phyloP scores from a whole-genome alignment of 2,329 filamentous ascomycete genomes.

The Lachnellula hyalina region DNA sequence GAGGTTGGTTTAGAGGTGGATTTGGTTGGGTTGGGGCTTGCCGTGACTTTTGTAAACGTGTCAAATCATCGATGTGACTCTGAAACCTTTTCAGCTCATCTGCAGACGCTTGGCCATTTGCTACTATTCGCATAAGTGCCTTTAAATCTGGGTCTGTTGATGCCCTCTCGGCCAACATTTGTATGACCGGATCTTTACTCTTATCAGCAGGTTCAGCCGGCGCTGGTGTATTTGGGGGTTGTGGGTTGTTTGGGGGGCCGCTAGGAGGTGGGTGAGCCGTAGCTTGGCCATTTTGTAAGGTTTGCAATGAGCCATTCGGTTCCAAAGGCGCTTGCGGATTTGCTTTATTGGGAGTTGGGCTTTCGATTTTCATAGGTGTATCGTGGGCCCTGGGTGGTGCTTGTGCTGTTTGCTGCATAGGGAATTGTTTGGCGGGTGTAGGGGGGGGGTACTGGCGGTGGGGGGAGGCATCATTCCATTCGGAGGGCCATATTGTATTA shows the following conservation, averaged over 20 bases:
- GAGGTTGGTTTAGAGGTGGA: conserved; percentile 22
- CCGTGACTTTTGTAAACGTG: conserved; percentile 56
- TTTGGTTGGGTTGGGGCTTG: conserved; percentile 40
- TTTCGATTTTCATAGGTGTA: conserved; percentile 13
- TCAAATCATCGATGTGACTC: conserved; percentile 74
- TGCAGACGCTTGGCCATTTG: conserved; percentile 65
- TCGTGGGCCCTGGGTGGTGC: conserved; percentile 18
- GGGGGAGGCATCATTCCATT: conserved; percentile 55
- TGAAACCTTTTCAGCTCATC: conserved; percentile 73
- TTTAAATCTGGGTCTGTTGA: conserved; percentile 68
- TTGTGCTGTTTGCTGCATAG: conserved; percentile 27
- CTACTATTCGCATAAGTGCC: conserved; percentile 78
- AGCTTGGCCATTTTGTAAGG: conserved; percentile 1
- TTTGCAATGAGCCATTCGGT: conserved; percentile 1
- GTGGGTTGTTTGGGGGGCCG: conserved; percentile 7
- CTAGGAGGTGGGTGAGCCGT: not conserved
- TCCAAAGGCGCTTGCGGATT: conserved; percentile 2
- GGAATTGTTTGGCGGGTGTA: conserved; percentile 25
- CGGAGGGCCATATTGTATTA: conserved; percentile 61
- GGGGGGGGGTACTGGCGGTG: conserved; percentile 34
- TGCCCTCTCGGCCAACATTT: conserved; percentile 70
- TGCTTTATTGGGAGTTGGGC: conserved; percentile 9
- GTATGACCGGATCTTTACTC: conserved; percentile 70
- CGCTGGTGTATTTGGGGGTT: conserved; percentile 5
- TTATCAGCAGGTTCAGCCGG: conserved; percentile 27